Base-by-base conservation (phyloP, 2,329 filamentous ascomycete species). In the Alternaria gansuensis region DNA sequence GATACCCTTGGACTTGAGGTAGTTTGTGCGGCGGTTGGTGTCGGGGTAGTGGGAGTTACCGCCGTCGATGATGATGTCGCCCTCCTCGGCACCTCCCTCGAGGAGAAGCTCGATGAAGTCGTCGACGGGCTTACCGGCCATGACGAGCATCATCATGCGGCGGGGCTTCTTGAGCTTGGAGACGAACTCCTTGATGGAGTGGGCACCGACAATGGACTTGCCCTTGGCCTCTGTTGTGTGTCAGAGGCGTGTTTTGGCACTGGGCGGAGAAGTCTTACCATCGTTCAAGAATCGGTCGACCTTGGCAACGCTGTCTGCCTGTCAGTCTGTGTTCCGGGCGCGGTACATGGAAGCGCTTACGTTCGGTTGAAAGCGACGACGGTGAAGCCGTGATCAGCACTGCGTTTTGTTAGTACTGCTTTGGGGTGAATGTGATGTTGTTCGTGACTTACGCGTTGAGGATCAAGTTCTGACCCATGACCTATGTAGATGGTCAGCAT, bases 31-130 rank as follows among this genome's bases (percentile, higher is more conserved):
- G 82, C 95, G 93, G 89, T 97, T 98, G 84, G 92, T 94, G 84
- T 98, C 95, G 78, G 95, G 95, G 88, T 91, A 99, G 86, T 98
- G 95, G 69, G 94, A 98, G 90, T 99, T 98, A 76, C 93, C 95
- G 80, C 95, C 95, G 78, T 99, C 95, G 76, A 99, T 98, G 86
- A 99, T 96, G 87, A 99, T 97, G 80, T 99, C 95, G 90, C 92
- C 63, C 69, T 77, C 70, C 67, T 78, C 75, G 56, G 69, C 72
- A 51, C 75, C 76, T 41, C 80, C 80, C 74, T 81, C 78, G 52
- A 98, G 86, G 69, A 99, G 90, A 72, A 89, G 89, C 87, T 97
- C 93, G 77, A 99, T 98, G 90, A 97, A 98, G 85, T 97, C 92
- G 80, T 99, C 95, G 72, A 99, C 95, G 66, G 95, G 90, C 86